Evolutionary conservation across 768 basidiomycete species (phyloP).

Genomic region (Hemileccinum impolitum): DNA sequence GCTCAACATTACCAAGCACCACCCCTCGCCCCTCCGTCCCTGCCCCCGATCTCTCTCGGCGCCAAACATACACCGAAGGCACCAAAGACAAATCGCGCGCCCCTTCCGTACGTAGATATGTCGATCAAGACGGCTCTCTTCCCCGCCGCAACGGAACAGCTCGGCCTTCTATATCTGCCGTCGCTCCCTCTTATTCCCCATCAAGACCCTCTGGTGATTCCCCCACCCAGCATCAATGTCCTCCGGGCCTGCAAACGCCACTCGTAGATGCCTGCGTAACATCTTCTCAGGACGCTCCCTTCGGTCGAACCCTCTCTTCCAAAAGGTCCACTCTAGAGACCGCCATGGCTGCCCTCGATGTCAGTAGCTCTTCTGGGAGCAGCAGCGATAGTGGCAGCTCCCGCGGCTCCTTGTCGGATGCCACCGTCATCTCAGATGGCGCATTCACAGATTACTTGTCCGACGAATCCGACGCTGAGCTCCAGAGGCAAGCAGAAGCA

Average conservation of each 20-base stretch:
- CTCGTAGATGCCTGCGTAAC: constrained; percentile 20
- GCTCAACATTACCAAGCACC: constrained; percentile 19
- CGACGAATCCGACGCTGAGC: constrained; percentile 88
- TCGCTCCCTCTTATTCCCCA: constrained; percentile 32
- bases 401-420: constrained; percentile 60
- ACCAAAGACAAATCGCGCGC: constrained; percentile 54
- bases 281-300: constrained; percentile 29
- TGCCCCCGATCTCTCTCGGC: constrained; percentile 49
- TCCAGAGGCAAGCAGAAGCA: constrained; percentile 82
- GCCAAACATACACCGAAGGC: constrained; percentile 49
- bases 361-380: constrained; percentile 49
- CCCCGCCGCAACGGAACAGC: constrained; percentile 45
- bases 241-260: constrained; percentile 18
- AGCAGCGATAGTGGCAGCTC: constrained; percentile 53
- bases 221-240: constrained; percentile 15
- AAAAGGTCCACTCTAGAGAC: constrained; percentile 36
- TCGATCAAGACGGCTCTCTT: constrained; percentile 51
- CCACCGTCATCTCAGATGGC: constrained; percentile 80
- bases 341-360: constrained; percentile 37
- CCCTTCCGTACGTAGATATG: constrained; percentile 57
- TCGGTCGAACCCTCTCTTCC: constrained; percentile 33
- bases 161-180: constrained; percentile 44
- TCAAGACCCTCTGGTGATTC: constrained; percentile 22
- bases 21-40: constrained; percentile 33
- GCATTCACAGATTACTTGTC: constrained; percentile 88